Evolutionary conservation across 2,329 filamentous ascomycete species (phyloP).

Genomic region (Clarireedia hainanense): DNA sequence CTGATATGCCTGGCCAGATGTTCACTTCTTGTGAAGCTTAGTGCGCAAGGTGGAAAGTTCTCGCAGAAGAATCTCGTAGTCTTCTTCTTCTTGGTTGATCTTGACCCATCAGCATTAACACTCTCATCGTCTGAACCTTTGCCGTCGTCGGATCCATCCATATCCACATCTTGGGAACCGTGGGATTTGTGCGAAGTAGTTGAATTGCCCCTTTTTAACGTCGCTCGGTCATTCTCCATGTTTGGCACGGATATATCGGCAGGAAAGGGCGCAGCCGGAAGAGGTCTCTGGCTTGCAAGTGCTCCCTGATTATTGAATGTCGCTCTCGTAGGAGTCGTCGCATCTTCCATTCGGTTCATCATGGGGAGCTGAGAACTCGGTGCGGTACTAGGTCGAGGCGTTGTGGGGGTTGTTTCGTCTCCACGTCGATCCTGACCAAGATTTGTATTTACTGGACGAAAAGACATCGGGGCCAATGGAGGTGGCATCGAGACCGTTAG

Average conservation of each 20-base stretch:
- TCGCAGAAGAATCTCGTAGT: slow-evolving; percentile 94
- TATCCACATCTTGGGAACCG: slow-evolving; percentile 63
- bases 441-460: slow-evolving; percentile 53
- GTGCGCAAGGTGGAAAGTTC: slow-evolving; percentile 84
- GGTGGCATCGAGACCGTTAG: slow-evolving; percentile 36
- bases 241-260: slow-evolving; percentile 39
- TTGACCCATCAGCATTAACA: slow-evolving; percentile 54
- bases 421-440: slow-evolving; percentile 36
- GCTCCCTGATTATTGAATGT: slow-evolving; percentile 35
- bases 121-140: slow-evolving; percentile 52
- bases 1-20: slow-evolving; percentile 91
- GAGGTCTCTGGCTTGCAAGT: slow-evolving; percentile 43
- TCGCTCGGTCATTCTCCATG: slow-evolving; percentile 24
- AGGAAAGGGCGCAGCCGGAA: slow-evolving; percentile 45
- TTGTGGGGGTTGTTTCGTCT: slow-evolving; percentile 49
- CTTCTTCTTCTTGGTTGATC: slow-evolving; percentile 89
- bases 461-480: slow-evolving; percentile 30
- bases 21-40: slow-evolving; percentile 94
- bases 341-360: slow-evolving; percentile 35
- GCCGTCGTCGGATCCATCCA: slow-evolving; percentile 56
- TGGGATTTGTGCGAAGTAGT: slow-evolving; percentile 53
- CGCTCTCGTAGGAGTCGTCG: slow-evolving; percentile 57
- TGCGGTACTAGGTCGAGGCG: slow-evolving; percentile 37
- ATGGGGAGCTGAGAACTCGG: slow-evolving; percentile 35
- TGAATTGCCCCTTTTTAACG: slow-evolving; percentile 47